Conservation (phyloP, 192 early-diverging fungal genomes). For the Gonapodya prolifera region DNA sequence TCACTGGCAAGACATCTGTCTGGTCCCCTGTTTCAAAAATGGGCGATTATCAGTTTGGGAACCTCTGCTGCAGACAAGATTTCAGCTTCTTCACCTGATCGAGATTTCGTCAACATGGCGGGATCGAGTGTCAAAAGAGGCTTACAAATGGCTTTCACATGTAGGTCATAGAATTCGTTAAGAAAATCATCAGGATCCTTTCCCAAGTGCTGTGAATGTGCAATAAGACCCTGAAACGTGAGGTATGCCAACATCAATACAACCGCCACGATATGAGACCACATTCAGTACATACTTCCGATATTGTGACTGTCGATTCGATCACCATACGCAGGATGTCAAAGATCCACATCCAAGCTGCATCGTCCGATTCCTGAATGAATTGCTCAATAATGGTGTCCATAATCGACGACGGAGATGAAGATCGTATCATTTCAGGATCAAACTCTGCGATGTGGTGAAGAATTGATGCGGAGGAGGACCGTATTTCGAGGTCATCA, state of each 20-base stretch:
- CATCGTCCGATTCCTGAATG: slow-evolving; percentile 42
- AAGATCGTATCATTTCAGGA: slow-evolving; percentile 54
- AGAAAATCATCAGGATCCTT: slow-evolving; percentile 70
- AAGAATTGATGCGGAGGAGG: slow-evolving; percentile 57
- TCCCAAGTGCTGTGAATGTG: no score
- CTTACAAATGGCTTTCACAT: slow-evolving; percentile 41
- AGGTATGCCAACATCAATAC: no score
- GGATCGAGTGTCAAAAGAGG: slow-evolving; percentile 31
- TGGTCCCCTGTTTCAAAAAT: no score
- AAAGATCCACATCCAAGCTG: slow-evolving; percentile 52
- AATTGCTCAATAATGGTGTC: slow-evolving; percentile 55
- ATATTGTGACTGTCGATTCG: no score
- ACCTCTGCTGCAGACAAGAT: no score
- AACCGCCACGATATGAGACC: no score
- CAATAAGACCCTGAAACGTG: no score
- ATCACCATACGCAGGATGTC: slow-evolving; percentile 67
- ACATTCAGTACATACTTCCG: no score
- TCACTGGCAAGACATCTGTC: neutral
- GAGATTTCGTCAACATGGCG: neutral
- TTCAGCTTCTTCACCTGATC: no score
- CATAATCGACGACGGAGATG: slow-evolving; percentile 58
- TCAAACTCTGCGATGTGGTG: slow-evolving; percentile 66
- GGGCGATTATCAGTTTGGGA: no score
- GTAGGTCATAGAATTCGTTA: slow-evolving; percentile 60
- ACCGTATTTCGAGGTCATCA: slow-evolving; percentile 36